phyloP scores from a whole-genome alignment of 2,329 filamentous ascomycete genomes.

The Nigrograna mackinnonii region DNA sequence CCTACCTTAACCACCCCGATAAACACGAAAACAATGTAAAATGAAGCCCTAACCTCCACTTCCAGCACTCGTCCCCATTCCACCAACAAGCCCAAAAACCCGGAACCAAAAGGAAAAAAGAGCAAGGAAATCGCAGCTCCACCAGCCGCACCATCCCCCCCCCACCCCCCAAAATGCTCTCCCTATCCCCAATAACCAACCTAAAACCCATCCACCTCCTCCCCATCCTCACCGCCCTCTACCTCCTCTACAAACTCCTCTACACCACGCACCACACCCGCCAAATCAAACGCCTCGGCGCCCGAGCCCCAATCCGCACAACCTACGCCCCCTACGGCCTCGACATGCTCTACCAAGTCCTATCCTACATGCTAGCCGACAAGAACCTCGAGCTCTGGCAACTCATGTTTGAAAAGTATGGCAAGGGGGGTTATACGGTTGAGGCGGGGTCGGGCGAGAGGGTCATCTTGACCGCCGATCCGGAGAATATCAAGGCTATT shows the following conservation, averaged over 20 bases:
- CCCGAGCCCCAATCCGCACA: constrained; percentile 46
- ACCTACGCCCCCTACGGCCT: constrained; percentile 56
- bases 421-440: constrained; percentile 56
- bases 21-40: no score
- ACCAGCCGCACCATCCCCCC: no score
- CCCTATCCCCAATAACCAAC: constrained; percentile 8
- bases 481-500: constrained; percentile 89
- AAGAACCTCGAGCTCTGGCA: constrained; percentile 66
- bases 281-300: constrained; percentile 47
- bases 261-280: constrained; percentile 31
- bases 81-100: no score
- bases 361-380: constrained; percentile 57
- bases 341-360: constrained; percentile 64
- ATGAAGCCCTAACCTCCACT: no score
- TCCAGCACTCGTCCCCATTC: no score
- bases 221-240: constrained; percentile 20
- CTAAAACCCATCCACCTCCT: constrained; percentile 26
- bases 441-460: constrained; percentile 64
- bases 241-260: constrained; percentile 18
- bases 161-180: constrained; percentile 22
- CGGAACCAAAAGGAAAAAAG: no score
- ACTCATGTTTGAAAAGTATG: constrained; percentile 49
- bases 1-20: no score
- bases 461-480: constrained; percentile 77
- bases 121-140: no score